phyloP scores from a whole-genome alignment of 257 asterid genomes.

The Knoxia roxburghii region DNA sequence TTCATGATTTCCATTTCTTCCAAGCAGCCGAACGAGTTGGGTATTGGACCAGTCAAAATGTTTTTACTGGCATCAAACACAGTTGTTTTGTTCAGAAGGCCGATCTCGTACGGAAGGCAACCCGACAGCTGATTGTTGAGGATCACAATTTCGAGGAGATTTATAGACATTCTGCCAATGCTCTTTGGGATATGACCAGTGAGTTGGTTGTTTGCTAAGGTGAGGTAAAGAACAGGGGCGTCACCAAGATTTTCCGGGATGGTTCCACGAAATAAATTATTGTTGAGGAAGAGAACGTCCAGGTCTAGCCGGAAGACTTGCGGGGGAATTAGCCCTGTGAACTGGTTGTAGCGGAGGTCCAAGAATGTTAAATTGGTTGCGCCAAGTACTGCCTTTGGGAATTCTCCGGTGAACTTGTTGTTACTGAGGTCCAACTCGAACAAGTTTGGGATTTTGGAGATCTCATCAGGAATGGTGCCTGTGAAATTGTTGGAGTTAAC shows the following conservation, averaged over 20 bases:
- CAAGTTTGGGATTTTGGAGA: conserved; percentile 21
- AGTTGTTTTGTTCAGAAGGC: conserved; percentile 26
- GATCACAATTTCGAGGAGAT: conserved; percentile 36
- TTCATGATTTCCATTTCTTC: conserved; percentile 23
- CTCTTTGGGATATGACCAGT: conserved; percentile 46
- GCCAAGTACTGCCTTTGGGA: conserved; percentile 39
- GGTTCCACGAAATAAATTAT: conserved; percentile 41
- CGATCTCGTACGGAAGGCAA: conserved; percentile 63
- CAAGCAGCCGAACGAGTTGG: conserved; percentile 56
- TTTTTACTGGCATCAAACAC: conserved; percentile 52
- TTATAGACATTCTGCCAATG: conserved; percentile 36
- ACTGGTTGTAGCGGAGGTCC: conserved; percentile 49
- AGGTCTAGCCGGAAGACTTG: conserved; percentile 46
- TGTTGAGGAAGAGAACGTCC: conserved; percentile 62
- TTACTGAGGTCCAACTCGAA: conserved; percentile 67
- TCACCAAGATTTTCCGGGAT: conserved; percentile 41
- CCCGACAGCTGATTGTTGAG: conserved; percentile 45
- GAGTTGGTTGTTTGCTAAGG: conserved; percentile 52
- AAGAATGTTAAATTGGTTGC: conserved; percentile 53
- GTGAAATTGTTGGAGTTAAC: conserved; percentile 48
- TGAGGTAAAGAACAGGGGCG: conserved; percentile 36
- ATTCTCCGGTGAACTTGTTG: conserved; percentile 43
- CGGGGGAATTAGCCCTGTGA: conserved; percentile 36
- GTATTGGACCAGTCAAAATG: conserved; percentile 56
- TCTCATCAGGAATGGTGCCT: conserved; percentile 27